Conservation (phyloP, 2,329 filamentous ascomycete species). For the Stemphylium lycopersici region DNA sequence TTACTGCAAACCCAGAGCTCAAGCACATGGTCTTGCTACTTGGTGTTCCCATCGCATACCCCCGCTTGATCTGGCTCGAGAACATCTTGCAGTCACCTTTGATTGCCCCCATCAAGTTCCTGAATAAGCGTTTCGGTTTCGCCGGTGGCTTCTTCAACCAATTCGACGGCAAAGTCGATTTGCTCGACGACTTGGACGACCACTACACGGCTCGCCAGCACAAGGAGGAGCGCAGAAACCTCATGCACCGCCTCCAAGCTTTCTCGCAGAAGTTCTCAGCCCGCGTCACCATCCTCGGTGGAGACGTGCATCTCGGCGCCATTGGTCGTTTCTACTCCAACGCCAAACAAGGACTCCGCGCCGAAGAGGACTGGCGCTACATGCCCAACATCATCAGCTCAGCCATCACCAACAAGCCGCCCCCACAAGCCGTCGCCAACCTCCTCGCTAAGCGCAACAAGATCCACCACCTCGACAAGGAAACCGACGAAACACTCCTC, state of each 20-base stretch:
- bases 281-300: slow-evolving; percentile 67
- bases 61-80: slow-evolving; percentile 91
- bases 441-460: slow-evolving; percentile 68
- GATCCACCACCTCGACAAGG: slow-evolving; percentile 67
- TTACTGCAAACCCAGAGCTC: slow-evolving; percentile 61
- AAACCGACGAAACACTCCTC: slow-evolving; percentile 69
- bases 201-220: slow-evolving; percentile 90
- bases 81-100: slow-evolving; percentile 87
- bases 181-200: slow-evolving; percentile 70
- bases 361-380: slow-evolving; percentile 66
- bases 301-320: slow-evolving; percentile 69
- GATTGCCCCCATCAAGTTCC: slow-evolving; percentile 84
- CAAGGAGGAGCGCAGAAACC: slow-evolving; percentile 80
- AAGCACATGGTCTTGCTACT: slow-evolving; percentile 68
- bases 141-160: slow-evolving; percentile 88
- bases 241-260: slow-evolving; percentile 70
- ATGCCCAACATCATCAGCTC: slow-evolving; percentile 69
- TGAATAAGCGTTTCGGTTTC: slow-evolving; percentile 89
- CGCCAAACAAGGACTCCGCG: slow-evolving; percentile 59
- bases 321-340: slow-evolving; percentile 70
- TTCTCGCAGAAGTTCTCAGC: slow-evolving; percentile 62
- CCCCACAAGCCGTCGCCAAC: slow-evolving; percentile 69
- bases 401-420: slow-evolving; percentile 72
- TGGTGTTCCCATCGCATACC: slow-evolving; percentile 73
- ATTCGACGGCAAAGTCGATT: slow-evolving; percentile 78